Evolutionary conservation across 169 alveolate species (phyloP).

Genomic region (Amoebophrya sp.): DNA sequence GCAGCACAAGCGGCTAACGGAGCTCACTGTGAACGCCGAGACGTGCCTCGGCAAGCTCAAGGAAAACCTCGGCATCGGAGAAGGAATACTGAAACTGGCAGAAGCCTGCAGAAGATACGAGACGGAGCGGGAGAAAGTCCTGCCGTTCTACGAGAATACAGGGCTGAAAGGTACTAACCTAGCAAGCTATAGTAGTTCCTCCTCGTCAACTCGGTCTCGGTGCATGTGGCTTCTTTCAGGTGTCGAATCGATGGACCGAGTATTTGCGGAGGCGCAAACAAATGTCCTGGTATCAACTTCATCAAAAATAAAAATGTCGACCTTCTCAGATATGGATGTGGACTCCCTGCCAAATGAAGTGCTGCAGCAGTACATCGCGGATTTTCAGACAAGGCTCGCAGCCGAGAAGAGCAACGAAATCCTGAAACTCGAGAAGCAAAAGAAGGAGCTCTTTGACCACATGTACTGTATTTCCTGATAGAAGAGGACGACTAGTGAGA

Average conservation of each 20-base stretch:
- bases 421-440: background rate
- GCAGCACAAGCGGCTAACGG: constrained; percentile 3
- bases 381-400: background rate
- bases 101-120: constrained; percentile 61
- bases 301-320: background rate
- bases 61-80: background rate
- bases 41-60: background rate
- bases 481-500: too few species aligned
- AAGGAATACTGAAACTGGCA: background rate
- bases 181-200: too few species aligned
- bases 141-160: constrained; percentile 55
- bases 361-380: background rate
- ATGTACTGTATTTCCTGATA: background rate
- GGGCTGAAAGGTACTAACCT: background rate
- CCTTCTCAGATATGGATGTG: background rate
- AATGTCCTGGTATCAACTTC: too few species aligned
- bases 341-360: background rate
- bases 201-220: too few species aligned
- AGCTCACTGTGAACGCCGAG: background rate
- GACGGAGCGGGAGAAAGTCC: constrained; percentile 72
- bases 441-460: background rate
- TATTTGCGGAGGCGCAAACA: too few species aligned
- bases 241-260: too few species aligned
- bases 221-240: too few species aligned
- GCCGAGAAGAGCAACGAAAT: background rate